Evolutionary conservation across 192 early-diverging fungal species (phyloP).

Genomic region (Entomortierella parvispora): DNA sequence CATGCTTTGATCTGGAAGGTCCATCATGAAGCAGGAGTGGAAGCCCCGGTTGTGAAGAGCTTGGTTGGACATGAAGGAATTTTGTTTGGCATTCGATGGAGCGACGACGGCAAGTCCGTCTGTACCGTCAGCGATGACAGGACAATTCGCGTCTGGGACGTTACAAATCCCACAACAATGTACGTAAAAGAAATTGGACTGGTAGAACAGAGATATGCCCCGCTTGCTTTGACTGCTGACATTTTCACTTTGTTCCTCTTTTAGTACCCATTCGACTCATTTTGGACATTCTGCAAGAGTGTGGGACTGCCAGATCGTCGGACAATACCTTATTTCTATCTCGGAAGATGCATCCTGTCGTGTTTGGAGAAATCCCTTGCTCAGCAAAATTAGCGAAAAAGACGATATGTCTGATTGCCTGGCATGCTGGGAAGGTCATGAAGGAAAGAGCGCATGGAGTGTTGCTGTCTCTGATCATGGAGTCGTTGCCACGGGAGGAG

Average conservation of each 20-base stretch:
- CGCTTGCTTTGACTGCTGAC: background rate
- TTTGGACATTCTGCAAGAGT: conserved; percentile 84
- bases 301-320: conserved; percentile 78
- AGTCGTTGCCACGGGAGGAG: conserved; percentile 75
- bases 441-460: conserved; percentile 85
- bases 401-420: conserved; percentile 60
- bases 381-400: conserved; percentile 23
- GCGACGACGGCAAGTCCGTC: conserved; percentile 62
- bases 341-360: conserved; percentile 86
- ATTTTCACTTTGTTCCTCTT: background rate
- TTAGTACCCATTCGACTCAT: conserved; percentile 25
- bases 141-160: conserved; percentile 79
- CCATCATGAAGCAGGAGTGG: conserved; percentile 34
- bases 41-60: conserved; percentile 53
- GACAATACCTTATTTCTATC: conserved; percentile 68
- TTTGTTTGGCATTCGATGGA: conserved; percentile 80
- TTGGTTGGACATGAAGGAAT: conserved; percentile 78
- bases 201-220: background rate
- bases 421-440: conserved; percentile 83
- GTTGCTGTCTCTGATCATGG: conserved; percentile 64
- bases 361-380: conserved; percentile 72
- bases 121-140: conserved; percentile 87
- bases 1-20: conserved; percentile 80
- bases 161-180: conserved; percentile 38
- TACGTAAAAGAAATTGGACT: background rate